Conservation (phyloP, 2,329 filamentous ascomycete genomes). For the Colletotrichum sansevieriae region DNA sequence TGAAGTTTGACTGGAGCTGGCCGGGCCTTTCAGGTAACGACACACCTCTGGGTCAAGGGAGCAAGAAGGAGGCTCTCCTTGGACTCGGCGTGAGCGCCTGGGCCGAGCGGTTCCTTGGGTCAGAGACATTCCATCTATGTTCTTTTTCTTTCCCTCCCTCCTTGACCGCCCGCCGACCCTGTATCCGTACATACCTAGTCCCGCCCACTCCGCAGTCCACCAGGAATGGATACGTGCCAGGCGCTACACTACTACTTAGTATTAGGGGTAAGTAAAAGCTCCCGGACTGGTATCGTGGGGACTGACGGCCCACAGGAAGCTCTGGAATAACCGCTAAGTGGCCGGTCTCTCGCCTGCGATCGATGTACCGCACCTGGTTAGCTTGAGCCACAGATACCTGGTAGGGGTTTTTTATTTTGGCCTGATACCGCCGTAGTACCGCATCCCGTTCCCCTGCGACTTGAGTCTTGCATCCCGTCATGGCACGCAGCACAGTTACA, state of each 20-base stretch:
- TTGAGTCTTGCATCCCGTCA: conserved; percentile 38
- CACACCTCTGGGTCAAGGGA: conserved; percentile 24
- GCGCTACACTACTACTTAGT: not conserved
- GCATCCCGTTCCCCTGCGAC: conserved; percentile 6
- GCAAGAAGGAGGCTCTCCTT: conserved; percentile 11
- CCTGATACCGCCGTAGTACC: too few species aligned
- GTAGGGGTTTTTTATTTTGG: too few species aligned
- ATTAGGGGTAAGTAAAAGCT: too few species aligned
- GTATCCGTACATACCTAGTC: not conserved
- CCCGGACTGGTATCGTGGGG: too few species aligned
- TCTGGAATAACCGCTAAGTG: too few species aligned
- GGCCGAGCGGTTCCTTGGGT: conserved; percentile 41
- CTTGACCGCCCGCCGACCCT: conserved; percentile 37
- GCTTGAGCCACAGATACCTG: too few species aligned
- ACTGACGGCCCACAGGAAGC: too few species aligned
- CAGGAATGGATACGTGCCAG: conserved; percentile 22
- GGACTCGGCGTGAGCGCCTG: conserved; percentile 27
- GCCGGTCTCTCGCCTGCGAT: too few species aligned
- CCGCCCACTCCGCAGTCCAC: not conserved
- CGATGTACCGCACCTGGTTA: too few species aligned
- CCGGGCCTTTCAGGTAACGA: conserved; percentile 29
- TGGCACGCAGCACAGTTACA: conserved; percentile 24
- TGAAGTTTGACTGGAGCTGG: conserved; percentile 13
- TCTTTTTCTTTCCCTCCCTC: conserved; percentile 35
- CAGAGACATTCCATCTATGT: conserved; percentile 43